Evolutionary conservation across 2,329 filamentous ascomycete genomes (phyloP).

Genomic region (Monosporascus sp.): DNA sequence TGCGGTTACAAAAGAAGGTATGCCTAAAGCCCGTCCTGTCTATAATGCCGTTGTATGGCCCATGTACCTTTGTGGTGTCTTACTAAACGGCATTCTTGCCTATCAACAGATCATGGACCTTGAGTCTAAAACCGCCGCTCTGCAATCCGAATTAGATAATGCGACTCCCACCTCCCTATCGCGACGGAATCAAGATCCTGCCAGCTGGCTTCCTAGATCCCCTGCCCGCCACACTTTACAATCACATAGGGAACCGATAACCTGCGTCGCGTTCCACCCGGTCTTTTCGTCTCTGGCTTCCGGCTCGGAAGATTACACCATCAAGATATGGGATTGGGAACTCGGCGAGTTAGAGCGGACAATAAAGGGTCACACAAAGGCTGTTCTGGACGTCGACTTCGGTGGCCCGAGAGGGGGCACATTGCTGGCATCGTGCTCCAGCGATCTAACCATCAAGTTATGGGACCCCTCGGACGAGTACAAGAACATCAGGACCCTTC

Average conservation of each 20-base stretch:
- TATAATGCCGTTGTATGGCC: too few species aligned
- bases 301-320: constrained; percentile 85
- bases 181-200: constrained; percentile 76
- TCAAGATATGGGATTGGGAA: constrained; percentile 98
- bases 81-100: neutral
- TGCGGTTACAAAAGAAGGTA: constrained; percentile 93
- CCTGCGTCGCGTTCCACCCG: constrained; percentile 87
- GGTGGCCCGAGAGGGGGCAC: constrained; percentile 78
- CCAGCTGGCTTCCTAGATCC: constrained; percentile 78
- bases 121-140: constrained; percentile 64
- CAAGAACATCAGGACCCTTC: constrained; percentile 88
- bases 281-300: constrained; percentile 87
- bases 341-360: constrained; percentile 85
- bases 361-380: constrained; percentile 86
- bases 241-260: constrained; percentile 76
- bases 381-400: constrained; percentile 84
- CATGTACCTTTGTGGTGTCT: too few species aligned
- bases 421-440: constrained; percentile 77
- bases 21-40: constrained; percentile 7
- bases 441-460: constrained; percentile 87
- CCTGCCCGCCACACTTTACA: constrained; percentile 78
- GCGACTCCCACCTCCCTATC: constrained; percentile 73
- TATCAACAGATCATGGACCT: constrained; percentile 78
- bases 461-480: constrained; percentile 93
- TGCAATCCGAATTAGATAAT: constrained; percentile 81